Base-by-base conservation (phyloP, 257 asterid genomes). In the Striga asiatica region DNA sequence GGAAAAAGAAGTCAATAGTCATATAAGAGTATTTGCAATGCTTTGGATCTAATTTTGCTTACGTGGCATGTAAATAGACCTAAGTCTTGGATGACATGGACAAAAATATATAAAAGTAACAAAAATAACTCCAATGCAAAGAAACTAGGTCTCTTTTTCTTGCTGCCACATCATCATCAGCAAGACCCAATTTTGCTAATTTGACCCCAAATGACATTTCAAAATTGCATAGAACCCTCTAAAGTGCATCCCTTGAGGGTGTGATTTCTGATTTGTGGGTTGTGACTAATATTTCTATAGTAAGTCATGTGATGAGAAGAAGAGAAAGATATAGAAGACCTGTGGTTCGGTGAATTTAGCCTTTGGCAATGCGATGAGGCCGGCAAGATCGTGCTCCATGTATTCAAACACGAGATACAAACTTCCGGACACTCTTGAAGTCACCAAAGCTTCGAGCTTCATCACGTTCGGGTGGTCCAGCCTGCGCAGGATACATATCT, bases 361-460 rank as follows among this genome's bases (percentile, higher is more conserved):
- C 56, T 53, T 64, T 3, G 92, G 80, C 2, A 89, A 70, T 0
- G 83, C 74, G 4, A 77, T 31, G 62, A 91, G 95, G n/a, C 97
- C 97, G n/a, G 98, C 70, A 49, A 91, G 93, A 68, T 91, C 98
- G 17, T 91, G 98, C 58, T 91, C 98, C 98, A 91, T 91, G 83
- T 87, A 91, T 41, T 91, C 94, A 29, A 91, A 91, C 12, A 87
- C 95, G 28, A 91, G 96, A 64, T 91, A 91, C 69, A 89, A 73
- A 65, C 80, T 86, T 25, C 78, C 89, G 5, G 97, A 82, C 7
- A 80, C 76, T 56, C 80, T 76, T 29, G 98, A 91, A 7, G 88
- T 82, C 31, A 78, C 98, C 35, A 91, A 35, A 17, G 88, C 82
- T 66, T 91, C 94, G 25, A 91, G 97, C 67, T 81, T 87, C 94